Base-by-base conservation (phyloP, 805 yeast genomes). In the Pichia deserticola region DNA sequence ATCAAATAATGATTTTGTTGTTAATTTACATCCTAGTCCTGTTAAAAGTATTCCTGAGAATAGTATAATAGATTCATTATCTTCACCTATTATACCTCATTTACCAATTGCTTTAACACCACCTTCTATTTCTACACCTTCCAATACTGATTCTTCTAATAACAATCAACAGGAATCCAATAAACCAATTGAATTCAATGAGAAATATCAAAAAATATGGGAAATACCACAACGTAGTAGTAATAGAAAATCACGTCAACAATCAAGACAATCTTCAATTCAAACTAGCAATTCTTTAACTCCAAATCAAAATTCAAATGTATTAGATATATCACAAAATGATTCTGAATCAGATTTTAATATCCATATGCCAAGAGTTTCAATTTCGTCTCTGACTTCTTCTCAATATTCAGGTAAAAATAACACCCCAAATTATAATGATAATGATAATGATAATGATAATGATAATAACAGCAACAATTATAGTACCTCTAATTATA, bases 221-320 rank as follows among this genome's bases (percentile, higher is more conserved):
- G 57, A 56, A 33, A 50, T 62, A n/a, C 67, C 67, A 6, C 58
- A 57, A 44, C 55, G 67, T 47, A 61, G 58, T 43, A 60, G 59
- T 47, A 52, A 59, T 5, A 52, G 64, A 36, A 51, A 52, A 4
- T 38, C 39, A 13, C 13, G n/a, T 25, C 39, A 11, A 33, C 40
- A n/a, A 11, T 25, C 42, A 25, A 40, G n/a, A 8, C 29, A 25
- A 25, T 8, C 5, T n/a, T 40, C 42, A 12, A 7, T 5, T 15
- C 42, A 39, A 25, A 29, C 8, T 29, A 39, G 42, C 11, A 29
- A 13, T 13, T 15, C 27, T 29, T 10, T 7, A 33, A 42, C 28
- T 10, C 40, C 40, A 38, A 38, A 20, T 25, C 40, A 5, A 8
- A 38, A 38, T 10, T n/a, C 11, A 5, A 25, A 20, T 20, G 7